Evolutionary conservation across 2,329 filamentous ascomycete genomes (phyloP), one percentile per base, ranked within the genome.

Genomic region (Aspergillus ibericus): DNA sequence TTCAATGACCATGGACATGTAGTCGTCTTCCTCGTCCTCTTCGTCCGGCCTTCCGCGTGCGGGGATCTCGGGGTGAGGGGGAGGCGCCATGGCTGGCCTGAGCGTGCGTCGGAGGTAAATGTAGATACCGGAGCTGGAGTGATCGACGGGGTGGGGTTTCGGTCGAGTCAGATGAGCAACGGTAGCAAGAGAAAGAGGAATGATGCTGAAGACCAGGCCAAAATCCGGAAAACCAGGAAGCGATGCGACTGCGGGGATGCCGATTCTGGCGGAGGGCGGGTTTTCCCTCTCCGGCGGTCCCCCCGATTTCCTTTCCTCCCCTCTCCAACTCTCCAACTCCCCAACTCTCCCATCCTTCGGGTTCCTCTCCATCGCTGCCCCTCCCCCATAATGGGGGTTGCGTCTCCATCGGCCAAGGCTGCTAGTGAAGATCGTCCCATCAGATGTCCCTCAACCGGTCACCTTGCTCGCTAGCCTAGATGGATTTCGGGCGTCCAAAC

Each of bases 1-100:
- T 16, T 85, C 82, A 72, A 99, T 93, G 13, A 88, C 83, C 93
- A 99, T 98, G 68, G 88, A 92, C 90, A 99, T 96, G 81, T 99
- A 98, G 76, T 99, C 95, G 63, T 97, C 92, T 63, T 92, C 91
- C 18, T 92, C 90, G 2, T 82, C 81, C n/a, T 49, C 35, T 40
- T 56, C 61, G 63, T 66, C 54, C 49, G 53, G 16, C 40, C 32
- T 49, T 47, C 16, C 46, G 20, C 25, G 55, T 58, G 62, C 54
- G 59, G 59, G 58, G 51, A 60, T 50, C 36, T 35, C 18, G 40
- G 42, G 35, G 55, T 53, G 49, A 51, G 32, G 38, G 46, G 49
- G 42, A 56, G 53, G 48, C 15, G 53, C 15, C 56, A 63, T 61
- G 22, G n/a, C 44, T 8, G 27, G 20, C 38, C n/a, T 42, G 35